Percentiles rank a stretch among this genome's conserved stretches.
These are phyloP conservation scores for Sporothrix euskadiensis DNA, from an alignment of 2,329 filamentous ascomycete genomes.

Conservation along the genomic window DNA sequence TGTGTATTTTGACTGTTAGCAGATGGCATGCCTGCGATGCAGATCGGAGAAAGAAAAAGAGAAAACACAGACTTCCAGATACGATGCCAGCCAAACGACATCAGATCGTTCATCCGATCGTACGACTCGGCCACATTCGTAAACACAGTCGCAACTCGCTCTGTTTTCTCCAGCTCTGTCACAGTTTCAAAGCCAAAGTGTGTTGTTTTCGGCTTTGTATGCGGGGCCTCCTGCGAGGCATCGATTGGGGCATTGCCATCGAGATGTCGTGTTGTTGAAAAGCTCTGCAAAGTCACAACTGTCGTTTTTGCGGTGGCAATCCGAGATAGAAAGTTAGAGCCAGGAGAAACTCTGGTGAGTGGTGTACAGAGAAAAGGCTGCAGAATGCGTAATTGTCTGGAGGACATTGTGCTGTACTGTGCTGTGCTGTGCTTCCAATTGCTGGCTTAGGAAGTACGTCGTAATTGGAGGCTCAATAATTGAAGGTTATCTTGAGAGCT, in stretches of 20 bases:
- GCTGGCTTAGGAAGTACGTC: background rate
- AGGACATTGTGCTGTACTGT: conserved; percentile 12
- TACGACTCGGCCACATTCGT: conserved; percentile 92
- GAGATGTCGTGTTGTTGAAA: conserved; percentile 2
- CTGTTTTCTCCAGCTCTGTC: conserved; percentile 72
- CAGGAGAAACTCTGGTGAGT: background rate
- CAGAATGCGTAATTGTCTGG: conserved; percentile 4
- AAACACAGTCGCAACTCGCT: conserved; percentile 80
- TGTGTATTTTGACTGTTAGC: background rate
- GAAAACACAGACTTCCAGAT: conserved; percentile 73
- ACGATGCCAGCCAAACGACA: conserved; percentile 96
- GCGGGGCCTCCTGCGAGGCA: background rate
- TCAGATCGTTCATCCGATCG: conserved; percentile 98
- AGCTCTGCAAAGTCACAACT: too few relatives aligned
- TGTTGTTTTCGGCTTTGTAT: conserved; percentile 51
- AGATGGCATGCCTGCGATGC: background rate
- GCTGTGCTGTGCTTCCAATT: background rate
- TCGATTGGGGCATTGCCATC: background rate
- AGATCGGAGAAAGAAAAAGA: background rate
- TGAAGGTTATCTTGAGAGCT: background rate
- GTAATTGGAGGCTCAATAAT: background rate
- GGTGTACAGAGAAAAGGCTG: background rate
- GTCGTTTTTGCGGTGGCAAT: background rate
- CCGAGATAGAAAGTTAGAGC: background rate
- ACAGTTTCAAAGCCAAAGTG: conserved; percentile 92